Percentiles rank a stretch among this genome's conserved stretches.
phyloP scores from a whole-genome alignment of 805 yeast species.

The Metschnikowia sp. region DNA sequence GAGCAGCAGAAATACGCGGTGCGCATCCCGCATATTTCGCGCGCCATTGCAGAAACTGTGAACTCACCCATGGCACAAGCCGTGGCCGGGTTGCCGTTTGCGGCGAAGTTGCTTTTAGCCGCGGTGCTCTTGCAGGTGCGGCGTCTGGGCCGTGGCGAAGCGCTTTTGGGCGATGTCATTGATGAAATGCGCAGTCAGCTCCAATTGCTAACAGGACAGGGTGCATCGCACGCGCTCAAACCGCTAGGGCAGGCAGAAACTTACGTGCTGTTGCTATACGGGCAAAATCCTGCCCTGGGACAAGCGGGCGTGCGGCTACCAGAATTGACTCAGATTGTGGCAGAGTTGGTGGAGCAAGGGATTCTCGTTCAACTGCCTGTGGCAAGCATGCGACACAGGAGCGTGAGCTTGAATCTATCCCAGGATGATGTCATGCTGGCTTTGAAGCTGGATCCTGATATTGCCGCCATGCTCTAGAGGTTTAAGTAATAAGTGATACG shows the following conservation, averaged over 20 bases:
- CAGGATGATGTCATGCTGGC: constrained; percentile 65
- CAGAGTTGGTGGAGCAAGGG: constrained; percentile 78
- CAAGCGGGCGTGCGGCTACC: constrained; percentile 44
- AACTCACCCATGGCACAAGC: constrained; percentile 66
- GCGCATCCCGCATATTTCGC: constrained; percentile 68
- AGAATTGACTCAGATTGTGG: constrained; percentile 57
- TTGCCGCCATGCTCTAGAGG: constrained; percentile 14
- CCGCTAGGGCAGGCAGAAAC: constrained; percentile 15
- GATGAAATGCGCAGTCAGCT: constrained; percentile 65
- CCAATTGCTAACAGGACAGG: constrained; percentile 37
- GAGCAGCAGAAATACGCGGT: constrained; percentile 50
- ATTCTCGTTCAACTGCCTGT: constrained; percentile 64
- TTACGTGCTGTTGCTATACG: constrained; percentile 25
- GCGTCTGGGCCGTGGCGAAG: constrained; percentile 69
- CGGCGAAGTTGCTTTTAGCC: constrained; percentile 68
- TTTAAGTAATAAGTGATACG: too few species aligned
- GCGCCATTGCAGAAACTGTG: constrained; percentile 76
- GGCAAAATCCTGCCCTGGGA: constrained; percentile 24
- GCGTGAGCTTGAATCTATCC: constrained; percentile 63
- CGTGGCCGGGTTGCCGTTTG: constrained; percentile 57
- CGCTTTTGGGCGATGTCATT: constrained; percentile 67
- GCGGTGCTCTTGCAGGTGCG: constrained; percentile 62
- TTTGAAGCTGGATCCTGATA: constrained; percentile 49
- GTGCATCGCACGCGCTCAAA: constrained; percentile 17
- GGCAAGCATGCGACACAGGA: constrained; percentile 63